Percentiles rank a stretch among this genome's conserved stretches.
These are phyloP conservation scores for Gossypium arboreum DNA, from an alignment of 345 rosid genomes.

Conservation along the genomic window DNA sequence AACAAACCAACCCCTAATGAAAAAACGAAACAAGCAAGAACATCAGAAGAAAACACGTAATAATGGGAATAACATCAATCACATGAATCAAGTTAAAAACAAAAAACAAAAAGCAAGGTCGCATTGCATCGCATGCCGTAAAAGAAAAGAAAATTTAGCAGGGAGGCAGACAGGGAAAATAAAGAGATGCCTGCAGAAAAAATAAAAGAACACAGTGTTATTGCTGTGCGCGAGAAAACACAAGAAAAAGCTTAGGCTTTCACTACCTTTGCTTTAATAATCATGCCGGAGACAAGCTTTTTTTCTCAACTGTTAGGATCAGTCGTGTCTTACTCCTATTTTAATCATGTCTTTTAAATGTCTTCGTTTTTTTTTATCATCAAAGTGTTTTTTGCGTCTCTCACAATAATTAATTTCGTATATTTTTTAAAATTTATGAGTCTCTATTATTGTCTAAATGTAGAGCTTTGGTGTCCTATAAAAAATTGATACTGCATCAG, in stretches of 20 bases:
- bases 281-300: neutral
- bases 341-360: neutral
- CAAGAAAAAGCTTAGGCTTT: neutral
- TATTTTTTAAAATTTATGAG: too few relatives aligned
- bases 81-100: neutral
- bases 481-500: too few relatives aligned
- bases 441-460: too few relatives aligned
- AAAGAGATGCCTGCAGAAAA: neutral
- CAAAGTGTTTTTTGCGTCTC: too few relatives aligned
- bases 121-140: neutral
- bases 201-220: neutral
- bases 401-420: too few relatives aligned
- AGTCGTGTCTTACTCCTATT: neutral
- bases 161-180: neutral
- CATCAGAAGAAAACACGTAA: neutral
- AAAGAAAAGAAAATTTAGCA: neutral
- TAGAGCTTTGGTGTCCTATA: too few relatives aligned
- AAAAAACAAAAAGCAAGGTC: neutral
- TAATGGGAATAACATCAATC: constrained; percentile 5
- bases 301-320: neutral
- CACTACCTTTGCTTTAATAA: neutral
- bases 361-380: neutral
- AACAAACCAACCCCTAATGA: too few relatives aligned
- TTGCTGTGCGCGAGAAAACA: neutral
- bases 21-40: too few relatives aligned